These are phyloP conservation scores for Dianthus caryophyllus DNA, from an alignment of 148 eudicot species.

Conservation along the genomic window DNA sequence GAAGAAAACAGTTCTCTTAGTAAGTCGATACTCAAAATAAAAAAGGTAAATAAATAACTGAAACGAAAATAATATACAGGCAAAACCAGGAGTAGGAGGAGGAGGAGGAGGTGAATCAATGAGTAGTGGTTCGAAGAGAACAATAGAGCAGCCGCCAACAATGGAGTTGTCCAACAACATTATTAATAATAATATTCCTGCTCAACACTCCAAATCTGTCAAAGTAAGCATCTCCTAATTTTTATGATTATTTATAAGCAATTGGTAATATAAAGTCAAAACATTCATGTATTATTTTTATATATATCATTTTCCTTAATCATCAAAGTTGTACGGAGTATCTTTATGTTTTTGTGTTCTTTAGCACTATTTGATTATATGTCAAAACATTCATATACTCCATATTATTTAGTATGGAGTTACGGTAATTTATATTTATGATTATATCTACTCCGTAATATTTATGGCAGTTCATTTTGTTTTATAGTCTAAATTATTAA, in stretches of 20 bases:
- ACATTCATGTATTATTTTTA: neutral
- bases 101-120: constrained; percentile 7
- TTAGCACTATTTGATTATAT: too few species aligned
- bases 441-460: too few species aligned
- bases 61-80: too few species aligned
- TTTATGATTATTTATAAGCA: neutral
- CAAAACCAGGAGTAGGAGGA: constrained; percentile 1
- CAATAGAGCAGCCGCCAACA: constrained; percentile 27
- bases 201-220: constrained; percentile 52
- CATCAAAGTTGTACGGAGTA: neutral
- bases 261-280: neutral
- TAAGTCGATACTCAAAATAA: too few species aligned
- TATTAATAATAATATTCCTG: constrained; percentile 18
- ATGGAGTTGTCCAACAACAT: constrained; percentile 53
- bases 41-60: too few species aligned
- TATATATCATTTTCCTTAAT: neutral
- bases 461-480: too few species aligned
- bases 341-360: neutral
- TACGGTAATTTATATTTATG: too few species aligned
- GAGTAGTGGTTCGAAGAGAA: constrained; percentile 26
- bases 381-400: too few species aligned
- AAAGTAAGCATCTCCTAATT: constrained; percentile 37
- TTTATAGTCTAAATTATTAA: too few species aligned
- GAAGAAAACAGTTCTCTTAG: too few species aligned
- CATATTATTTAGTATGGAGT: too few species aligned